Conservation (phyloP, 2,329 filamentous ascomycete genomes). For the Fulvia fulva region DNA sequence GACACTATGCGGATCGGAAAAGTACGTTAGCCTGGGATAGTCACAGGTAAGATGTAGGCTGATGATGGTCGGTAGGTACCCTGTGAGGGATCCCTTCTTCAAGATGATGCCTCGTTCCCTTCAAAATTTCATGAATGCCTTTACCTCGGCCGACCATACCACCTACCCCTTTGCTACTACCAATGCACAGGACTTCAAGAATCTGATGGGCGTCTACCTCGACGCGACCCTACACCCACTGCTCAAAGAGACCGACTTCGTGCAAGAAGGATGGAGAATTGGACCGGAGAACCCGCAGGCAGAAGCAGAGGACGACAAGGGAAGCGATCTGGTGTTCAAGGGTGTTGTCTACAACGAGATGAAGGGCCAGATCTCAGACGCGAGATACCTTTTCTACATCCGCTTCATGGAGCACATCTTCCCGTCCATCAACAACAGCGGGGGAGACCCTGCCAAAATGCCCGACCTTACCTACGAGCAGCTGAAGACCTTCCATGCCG, state of each 20-base stretch:
- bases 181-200: slow-evolving; percentile 90
- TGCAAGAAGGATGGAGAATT: slow-evolving; percentile 94
- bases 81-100: slow-evolving; percentile 98
- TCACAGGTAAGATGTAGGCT: slow-evolving; percentile 16
- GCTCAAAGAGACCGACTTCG: slow-evolving; percentile 85
- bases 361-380: slow-evolving; percentile 99
- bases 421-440: slow-evolving; percentile 91
- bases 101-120: slow-evolving; percentile 98
- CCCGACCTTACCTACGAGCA: slow-evolving; percentile 92
- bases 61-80: slow-evolving; percentile 59
- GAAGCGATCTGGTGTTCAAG: slow-evolving; percentile 77
- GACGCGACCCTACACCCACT: slow-evolving; percentile 90
- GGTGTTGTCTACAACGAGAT: slow-evolving; percentile 99
- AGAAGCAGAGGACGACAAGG: slow-evolving; percentile 40
- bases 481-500: slow-evolving; percentile 78
- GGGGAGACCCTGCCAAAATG: slow-evolving; percentile 92
- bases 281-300: slow-evolving; percentile 79
- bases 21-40: slow-evolving; percentile 50
- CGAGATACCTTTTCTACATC: slow-evolving; percentile 93
- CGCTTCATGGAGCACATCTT: slow-evolving; percentile 92
- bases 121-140: slow-evolving; percentile 99
- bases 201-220: slow-evolving; percentile 92
- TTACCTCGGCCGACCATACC: slow-evolving; percentile 93
- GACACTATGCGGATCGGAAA: slow-evolving; percentile 89
- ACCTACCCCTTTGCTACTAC: slow-evolving; percentile 98